Base-by-base conservation (phyloP, 2,329 filamentous ascomycete genomes). In the Aureobasidium sp. region DNA sequence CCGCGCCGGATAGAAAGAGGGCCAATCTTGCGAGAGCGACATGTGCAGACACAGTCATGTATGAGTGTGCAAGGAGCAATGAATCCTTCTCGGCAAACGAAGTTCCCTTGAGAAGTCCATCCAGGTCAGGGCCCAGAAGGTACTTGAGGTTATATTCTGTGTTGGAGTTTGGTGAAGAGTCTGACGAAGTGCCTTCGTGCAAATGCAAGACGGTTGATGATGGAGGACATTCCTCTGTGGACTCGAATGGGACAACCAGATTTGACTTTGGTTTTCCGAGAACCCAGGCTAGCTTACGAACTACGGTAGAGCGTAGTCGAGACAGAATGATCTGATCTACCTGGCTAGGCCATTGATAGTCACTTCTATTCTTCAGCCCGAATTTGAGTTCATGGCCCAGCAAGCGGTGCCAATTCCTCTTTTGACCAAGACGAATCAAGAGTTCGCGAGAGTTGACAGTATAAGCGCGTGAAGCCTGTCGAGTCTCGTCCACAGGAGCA, bases 291-390 rank as follows among this genome's bases (percentile, higher is more conserved):
- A 88, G 70, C 0, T 78, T 72, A 25, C 81, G 75, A 1, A 77
- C 72, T 21, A 81, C 74, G 1, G 76, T 72, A 5, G 76, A 71
- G 5, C 82, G 79, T 72, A 86, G 74, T 62, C 80, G 72, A 6
- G 76, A 70, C 4, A 86, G 72, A 0, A 88, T 67, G 30, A 81
- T 74, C 0, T 74, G 70, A 37, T 79, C 75, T 83, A 87, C 88
- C 65, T 85, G 82, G 5, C 72, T 44, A 34, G 83, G 62, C 65
- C 67, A 68, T 16, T 58, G 30, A 53, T 63, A 66, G 27, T 63
- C 59, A 13, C 61, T 61, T 45, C 58, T 42, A 21, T 42, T 34
- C 36, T 54, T 58, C 37, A 55, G 36, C 7, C 58, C 65, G 13
- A 64, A 45, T 32, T 62, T 63, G 42, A 64, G 59, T 1, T 66